A percentile compares a stretch with the other conserved stretches of the same genome.
Evolutionary conservation across 164 flowering plant species (phyloP).

Genomic region (Euptelea pleiosperma): DNA sequence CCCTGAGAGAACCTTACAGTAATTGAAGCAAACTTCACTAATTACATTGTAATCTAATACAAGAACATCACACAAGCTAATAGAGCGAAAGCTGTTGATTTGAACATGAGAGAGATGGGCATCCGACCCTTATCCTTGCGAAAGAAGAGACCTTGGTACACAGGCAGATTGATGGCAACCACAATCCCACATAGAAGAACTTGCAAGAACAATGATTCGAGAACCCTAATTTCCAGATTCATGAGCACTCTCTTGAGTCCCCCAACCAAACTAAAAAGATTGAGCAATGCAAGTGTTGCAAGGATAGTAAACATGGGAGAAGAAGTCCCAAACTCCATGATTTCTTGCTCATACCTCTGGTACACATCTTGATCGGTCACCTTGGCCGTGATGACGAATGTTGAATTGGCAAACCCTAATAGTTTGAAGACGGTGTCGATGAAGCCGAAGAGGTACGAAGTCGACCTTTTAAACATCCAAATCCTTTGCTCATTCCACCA

Average conservation of each 20-base stretch:
- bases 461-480: no score
- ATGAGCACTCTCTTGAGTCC: constrained; percentile 10
- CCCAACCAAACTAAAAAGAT: constrained; percentile 13
- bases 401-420: constrained; percentile 31
- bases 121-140: constrained; percentile 23
- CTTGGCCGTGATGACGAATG: constrained; percentile 47
- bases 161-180: constrained; percentile 20
- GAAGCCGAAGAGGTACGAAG: no score
- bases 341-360: constrained; percentile 44
- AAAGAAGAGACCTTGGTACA: no score
- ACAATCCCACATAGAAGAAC: constrained; percentile 11
- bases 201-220: constrained; percentile 18
- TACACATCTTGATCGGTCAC: constrained; percentile 42
- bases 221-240: neutral
- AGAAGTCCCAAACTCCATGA: no score
- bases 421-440: constrained; percentile 27
- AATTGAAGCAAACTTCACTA: no score
- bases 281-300: constrained; percentile 18
- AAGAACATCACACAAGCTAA: constrained; percentile 8
- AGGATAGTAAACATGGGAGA: constrained; percentile 31
- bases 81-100: constrained; percentile 13
- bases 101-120: constrained; percentile 11
- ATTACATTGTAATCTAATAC: constrained; percentile 7
- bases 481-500: no score
- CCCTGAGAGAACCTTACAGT: no score